Percentiles rank a stretch among this genome's conserved stretches.
These are phyloP conservation scores for Penicillium samsonianum DNA, from an alignment of 495 filamentous ascomycete genomes.

Conservation along the genomic window DNA sequence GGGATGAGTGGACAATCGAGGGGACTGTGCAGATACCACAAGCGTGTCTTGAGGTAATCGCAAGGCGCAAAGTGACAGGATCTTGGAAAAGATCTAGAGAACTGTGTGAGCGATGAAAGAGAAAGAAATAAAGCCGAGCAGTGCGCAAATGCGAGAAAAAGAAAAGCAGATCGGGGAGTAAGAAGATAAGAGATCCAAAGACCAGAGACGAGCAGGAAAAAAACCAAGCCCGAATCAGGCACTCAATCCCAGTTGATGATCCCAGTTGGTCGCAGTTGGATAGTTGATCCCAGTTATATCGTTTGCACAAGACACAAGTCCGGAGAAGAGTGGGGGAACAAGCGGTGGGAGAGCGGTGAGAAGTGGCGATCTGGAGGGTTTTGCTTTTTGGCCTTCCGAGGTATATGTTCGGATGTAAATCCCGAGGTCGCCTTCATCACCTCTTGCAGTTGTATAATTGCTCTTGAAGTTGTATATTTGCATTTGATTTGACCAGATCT, in stretches of 20 bases:
- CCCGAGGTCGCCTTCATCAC: not conserved
- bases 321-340: constrained; percentile 25
- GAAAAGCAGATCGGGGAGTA: not conserved
- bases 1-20: constrained; percentile 24
- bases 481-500: not conserved
- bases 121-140: not conserved
- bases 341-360: constrained; percentile 33
- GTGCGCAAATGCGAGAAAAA: not conserved
- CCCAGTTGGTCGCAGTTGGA: not conserved
- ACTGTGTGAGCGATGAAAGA: constrained; percentile 5
- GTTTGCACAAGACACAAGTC: constrained; percentile 10
- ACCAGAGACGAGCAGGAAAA: not conserved
- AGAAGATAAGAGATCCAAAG: not conserved
- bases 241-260: not conserved
- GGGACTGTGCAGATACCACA: constrained; percentile 18
- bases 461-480: not conserved
- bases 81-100: constrained; percentile 3
- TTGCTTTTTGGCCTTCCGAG: too few species aligned
- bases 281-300: not conserved
- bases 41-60: constrained; percentile 1
- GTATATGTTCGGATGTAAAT: too few species aligned
- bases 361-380: constrained; percentile 22
- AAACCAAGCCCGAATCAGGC: constrained; percentile 10
- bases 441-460: too few species aligned
- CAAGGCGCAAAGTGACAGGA: constrained; percentile 1